Evolutionary conservation across 1,139 yeast species (phyloP), one percentile per base, ranked within the genome.

Genomic region (Kodamaea alishanica): DNA sequence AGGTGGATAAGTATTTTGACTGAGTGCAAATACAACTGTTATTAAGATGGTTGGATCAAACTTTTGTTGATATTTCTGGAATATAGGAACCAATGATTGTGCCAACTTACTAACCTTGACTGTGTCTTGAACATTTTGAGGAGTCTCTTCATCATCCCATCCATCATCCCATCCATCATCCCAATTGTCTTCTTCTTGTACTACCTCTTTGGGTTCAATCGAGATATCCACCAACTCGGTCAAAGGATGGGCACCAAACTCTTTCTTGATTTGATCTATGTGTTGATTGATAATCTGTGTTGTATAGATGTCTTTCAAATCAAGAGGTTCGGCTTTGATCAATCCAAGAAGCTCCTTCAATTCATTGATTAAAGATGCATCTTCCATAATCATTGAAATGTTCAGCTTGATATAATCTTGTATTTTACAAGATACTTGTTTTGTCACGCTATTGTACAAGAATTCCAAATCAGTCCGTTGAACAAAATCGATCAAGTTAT

Each of bases 1-100:
- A 0, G 56, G 42, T 0, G 75, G 73, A 45, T 71, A 70, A 5
- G 58, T 51, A 5, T 61, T 49, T 6, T 60, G 45, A 9, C 71
- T 52, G 30, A 70, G 47, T 3, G 75, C 59, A 27, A 61, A 51
- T 6, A 69, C 57, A 1, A 67, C 49, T 3, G 61, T 52, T 0
- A 58, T 43, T 12, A 61, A 43, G 24, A 46, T 44, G 2, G 24
- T 35, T n/a, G 26, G 42, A 40, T 33, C 50, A 28, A 36, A 35
- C 5, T 44, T 36, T n/a, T 39, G 20, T 26, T 45, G 48, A 40
- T 51, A 64, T 11, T 56, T 61, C 15, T 51, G 44, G 29, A 63
- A 39, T 4, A 63, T 52, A 8, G 46, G 49, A 1, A 49, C 41
- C 10, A 65, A 38, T 26, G 46, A 39, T 8, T 46, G 38, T 0